These are phyloP conservation scores for Cryptococcus sp. DNA, from an alignment of 1,284 basidiomycete species.

Conservation along the genomic window DNA sequence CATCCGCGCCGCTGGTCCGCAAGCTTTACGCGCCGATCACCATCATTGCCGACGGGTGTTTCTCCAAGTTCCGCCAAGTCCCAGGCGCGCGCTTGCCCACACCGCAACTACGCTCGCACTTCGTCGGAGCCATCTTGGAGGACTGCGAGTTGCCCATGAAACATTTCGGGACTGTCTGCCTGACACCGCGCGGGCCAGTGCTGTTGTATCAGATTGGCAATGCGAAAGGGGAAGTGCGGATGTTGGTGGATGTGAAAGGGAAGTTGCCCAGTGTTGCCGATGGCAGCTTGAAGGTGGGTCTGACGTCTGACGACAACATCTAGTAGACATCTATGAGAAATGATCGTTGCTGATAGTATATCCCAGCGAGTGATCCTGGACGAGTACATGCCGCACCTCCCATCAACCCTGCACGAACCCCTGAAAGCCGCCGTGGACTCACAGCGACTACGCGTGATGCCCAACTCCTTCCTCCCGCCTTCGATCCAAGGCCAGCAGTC, in stretches of 20 bases:
- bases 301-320: no score
- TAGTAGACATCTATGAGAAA: no score
- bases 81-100: slow-evolving; percentile 48
- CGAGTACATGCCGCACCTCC: slow-evolving; percentile 77
- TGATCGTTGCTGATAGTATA: no score
- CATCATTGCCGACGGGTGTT: slow-evolving; percentile 91
- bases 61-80: slow-evolving; percentile 73
- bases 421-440: slow-evolving; percentile 66
- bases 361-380: slow-evolving; percentile 67
- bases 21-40: slow-evolving; percentile 71
- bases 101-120: slow-evolving; percentile 69
- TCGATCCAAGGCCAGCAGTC: slow-evolving; percentile 68
- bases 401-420: slow-evolving; percentile 65
- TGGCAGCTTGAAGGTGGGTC: slow-evolving; percentile 64
- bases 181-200: slow-evolving; percentile 77
- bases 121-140: slow-evolving; percentile 77
- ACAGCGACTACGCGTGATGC: slow-evolving; percentile 85
- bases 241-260: slow-evolving; percentile 87
- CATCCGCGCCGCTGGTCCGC: slow-evolving; percentile 23
- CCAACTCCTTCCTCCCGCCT: slow-evolving; percentile 90
- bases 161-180: slow-evolving; percentile 82
- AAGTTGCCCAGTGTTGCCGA: slow-evolving; percentile 73
- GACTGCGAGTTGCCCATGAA: slow-evolving; percentile 75
- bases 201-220: slow-evolving; percentile 82
- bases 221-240: slow-evolving; percentile 70